Evolutionary conservation across 2,329 filamentous ascomycete genomes (phyloP), one percentile per base, ranked within the genome.

Genomic region (Neonectria neomacrospora): DNA sequence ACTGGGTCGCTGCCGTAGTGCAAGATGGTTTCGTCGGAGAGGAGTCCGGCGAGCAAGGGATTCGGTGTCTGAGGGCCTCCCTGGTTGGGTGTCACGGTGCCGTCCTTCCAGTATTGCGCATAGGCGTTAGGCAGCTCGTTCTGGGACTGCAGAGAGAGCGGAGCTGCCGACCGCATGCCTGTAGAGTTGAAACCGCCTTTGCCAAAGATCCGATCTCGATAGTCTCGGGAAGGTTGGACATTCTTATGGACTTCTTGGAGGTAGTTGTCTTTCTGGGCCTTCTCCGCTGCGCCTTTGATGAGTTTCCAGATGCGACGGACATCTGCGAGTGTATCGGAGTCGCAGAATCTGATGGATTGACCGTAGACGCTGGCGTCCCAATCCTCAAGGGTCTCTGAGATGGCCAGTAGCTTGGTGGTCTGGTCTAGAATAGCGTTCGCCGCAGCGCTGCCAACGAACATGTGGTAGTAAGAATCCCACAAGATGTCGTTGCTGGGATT

Each of bases 391-490:
- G 80, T 80, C 5, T 63, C 54, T 0, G 83, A 80, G 1, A 80
- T 52, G 0, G 60, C 65, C 2, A 79, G 41, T 0, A 90, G 75
- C 67, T 82, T 83, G 20, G 76, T 70, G 0, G 80, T 75, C 58
- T 88, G 85, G 1, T 60, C 22, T 2, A 73, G 58, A 3, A 89
- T 72, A 3, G 80, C 22, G 1, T 70, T 26, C 0, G 80, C 67
- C 3, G 81, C 76, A 3, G 73, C 47, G 0, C 76, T 64, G 51
- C 81, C 78, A 5, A 90, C 64, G 39, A 79, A 80, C 4, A 85
- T 68, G 66, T 88, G 80, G 71, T 88, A 88, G 74, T 86, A 90
- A 37, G 86, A 75, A 60, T 85, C 80, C 86, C 86, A 89, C 3
- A 84, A 73, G 8, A 68, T 55, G 2, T 78, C 72, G 1, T 64